A percentile compares a stretch with the other conserved stretches of the same genome.
Conservation (phyloP, 768 basidiomycete species). For the Hygrocybe coccinea region DNA sequence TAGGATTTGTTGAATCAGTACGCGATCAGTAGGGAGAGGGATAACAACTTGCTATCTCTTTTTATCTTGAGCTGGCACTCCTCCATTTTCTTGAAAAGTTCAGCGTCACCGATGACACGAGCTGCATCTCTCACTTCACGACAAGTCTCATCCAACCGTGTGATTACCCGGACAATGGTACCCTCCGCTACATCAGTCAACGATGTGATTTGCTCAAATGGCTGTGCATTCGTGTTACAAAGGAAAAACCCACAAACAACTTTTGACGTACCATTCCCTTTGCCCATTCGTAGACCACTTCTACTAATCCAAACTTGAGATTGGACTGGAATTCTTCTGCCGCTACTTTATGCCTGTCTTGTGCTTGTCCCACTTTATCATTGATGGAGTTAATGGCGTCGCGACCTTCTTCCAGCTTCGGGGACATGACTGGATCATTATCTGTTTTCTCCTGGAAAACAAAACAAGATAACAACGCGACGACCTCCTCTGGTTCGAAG, state of each 20-base stretch:
- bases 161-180: slow-evolving; percentile 94
- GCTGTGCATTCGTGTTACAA: slow-evolving; percentile 42
- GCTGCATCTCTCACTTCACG: slow-evolving; percentile 96
- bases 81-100: slow-evolving; percentile 97
- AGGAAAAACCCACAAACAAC: neutral
- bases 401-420: slow-evolving; percentile 74
- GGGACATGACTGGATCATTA: slow-evolving; percentile 74
- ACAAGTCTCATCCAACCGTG: slow-evolving; percentile 93
- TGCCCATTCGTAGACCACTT: slow-evolving; percentile 99
- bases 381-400: slow-evolving; percentile 73
- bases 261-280: slow-evolving; percentile 82
- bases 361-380: slow-evolving; percentile 73
- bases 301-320: slow-evolving; percentile 87
- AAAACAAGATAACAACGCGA: slow-evolving; percentile 91
- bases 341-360: slow-evolving; percentile 73
- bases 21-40: neutral
- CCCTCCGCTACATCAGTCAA: slow-evolving; percentile 96
- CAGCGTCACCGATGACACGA: slow-evolving; percentile 92
- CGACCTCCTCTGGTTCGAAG: slow-evolving; percentile 94
- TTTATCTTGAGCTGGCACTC: slow-evolving; percentile 91
- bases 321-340: slow-evolving; percentile 71
- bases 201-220: slow-evolving; percentile 89
- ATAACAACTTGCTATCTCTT: slow-evolving; percentile 75
- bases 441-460: slow-evolving; percentile 99
- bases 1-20: neutral